Base-by-base conservation (phyloP, 768 basidiomycete species). In the Suillus cothurnatus region DNA sequence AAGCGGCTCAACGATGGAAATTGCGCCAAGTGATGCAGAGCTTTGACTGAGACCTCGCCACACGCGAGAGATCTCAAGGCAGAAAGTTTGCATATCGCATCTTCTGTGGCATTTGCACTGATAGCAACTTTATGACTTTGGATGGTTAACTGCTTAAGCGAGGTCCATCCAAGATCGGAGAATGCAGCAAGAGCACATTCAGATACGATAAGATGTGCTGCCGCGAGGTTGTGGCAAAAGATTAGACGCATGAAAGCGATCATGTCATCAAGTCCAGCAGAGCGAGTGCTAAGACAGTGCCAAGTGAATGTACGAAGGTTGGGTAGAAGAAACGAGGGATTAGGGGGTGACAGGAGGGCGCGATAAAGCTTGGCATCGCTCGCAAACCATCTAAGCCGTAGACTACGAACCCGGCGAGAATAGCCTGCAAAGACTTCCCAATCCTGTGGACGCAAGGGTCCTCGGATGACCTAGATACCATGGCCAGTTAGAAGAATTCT, bases 341-440 rank as follows among this genome's bases (percentile, higher is more conserved):
- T 5, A 0, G 73, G 73, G 0, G 68, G 71, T 0, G 50, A 34
- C 0, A 67, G 47, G 41, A 74, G 73, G 0, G 67, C 64, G 47
- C 21, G 4, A 52, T 74, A 74, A 14, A 74, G 73, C 21, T 57
- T 65, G 2, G 56, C 53, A 49, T 75, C 67, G 1, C 73, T 74
- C 3, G 71, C 74, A 21, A 59, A 57, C 73, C 70, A 65, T 76
- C 73, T 39, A 73, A 76, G 61, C 73, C 73, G 26, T 52, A 75
- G 61, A n/a, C 71, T 77, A 36, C 74, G 76, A 6, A 75, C 74
- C 23, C 75, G 71, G 32, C 67, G 71, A 21, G 74, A 50, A 56
- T 77, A 75, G 23, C 72, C 64, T 28, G 73, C 69, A 59, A 75
- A 75, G 58, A 74, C 41, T 9, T 73, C 66, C 74, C 74, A 75